Conservation (phyloP, 305 asterid genomes). For the Plantago lanceolata region DNA sequence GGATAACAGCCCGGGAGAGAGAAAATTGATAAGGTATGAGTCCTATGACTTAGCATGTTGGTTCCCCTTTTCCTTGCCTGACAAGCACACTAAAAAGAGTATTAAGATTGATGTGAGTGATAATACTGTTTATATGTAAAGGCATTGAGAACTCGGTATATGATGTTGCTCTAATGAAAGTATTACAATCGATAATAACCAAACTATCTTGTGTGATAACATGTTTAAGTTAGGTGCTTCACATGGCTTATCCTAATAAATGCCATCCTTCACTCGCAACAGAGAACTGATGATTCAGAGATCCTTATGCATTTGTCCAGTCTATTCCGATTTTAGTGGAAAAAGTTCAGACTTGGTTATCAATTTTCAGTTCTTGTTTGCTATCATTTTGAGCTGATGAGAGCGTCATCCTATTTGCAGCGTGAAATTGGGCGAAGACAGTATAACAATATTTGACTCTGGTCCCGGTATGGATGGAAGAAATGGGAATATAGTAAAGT, state of each 20-base stretch:
- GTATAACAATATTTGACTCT: slow-evolving; percentile 53
- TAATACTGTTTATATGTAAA: not conserved
- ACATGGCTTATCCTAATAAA: not conserved
- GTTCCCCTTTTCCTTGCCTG: slow-evolving; percentile 9
- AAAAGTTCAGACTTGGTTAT: not conserved
- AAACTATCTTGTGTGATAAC: not conserved
- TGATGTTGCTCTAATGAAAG: no score
- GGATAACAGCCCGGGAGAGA: slow-evolving; percentile 39
- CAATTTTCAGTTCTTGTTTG: not conserved
- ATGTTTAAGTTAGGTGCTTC: not conserved
- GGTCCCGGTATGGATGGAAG: slow-evolving; percentile 85
- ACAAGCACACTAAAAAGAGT: slow-evolving; percentile 12
- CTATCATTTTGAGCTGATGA: slow-evolving; percentile 21
- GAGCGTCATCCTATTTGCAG: slow-evolving; percentile 37
- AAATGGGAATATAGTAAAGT: slow-evolving; percentile 53
- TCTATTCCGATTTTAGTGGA: slow-evolving; percentile 3
- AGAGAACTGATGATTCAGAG: not conserved
- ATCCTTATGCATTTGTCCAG: not conserved
- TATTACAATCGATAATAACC: no score
- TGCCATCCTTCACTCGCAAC: not conserved
- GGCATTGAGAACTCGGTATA: not conserved
- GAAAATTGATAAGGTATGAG: slow-evolving; percentile 50
- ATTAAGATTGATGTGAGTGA: not conserved
- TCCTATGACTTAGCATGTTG: not conserved
- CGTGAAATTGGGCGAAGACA: slow-evolving; percentile 29